Percentiles rank a stretch among this genome's conserved stretches.
phyloP scores from a whole-genome alignment of 805 yeast species.

The Blastobotrys parvus region DNA sequence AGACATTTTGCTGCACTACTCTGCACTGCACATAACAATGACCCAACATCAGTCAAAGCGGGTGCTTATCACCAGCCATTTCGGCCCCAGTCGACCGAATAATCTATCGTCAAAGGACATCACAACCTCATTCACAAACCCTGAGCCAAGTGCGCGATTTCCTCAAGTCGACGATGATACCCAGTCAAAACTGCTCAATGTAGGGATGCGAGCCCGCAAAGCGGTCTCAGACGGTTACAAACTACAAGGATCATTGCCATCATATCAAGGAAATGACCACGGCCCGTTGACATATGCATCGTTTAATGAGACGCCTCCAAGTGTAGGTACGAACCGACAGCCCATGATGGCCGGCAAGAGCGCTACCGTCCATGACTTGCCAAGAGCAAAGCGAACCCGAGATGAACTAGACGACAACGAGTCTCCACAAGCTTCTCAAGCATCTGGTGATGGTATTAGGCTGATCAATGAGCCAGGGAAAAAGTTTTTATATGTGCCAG shows the following conservation, averaged over 20 bases:
- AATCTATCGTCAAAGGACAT: not conserved
- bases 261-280: slow-evolving; percentile 18
- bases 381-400: slow-evolving; percentile 5
- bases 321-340: not conserved
- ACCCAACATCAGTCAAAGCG: slow-evolving; percentile 7
- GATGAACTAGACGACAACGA: slow-evolving; percentile 6
- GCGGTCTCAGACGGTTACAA: slow-evolving; percentile 27
- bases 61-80: slow-evolving; percentile 10
- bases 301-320: not conserved
- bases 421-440: slow-evolving; percentile 70
- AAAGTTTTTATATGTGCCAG: not conserved
- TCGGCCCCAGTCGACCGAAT: not conserved
- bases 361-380: not conserved
- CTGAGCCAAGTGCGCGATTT: not conserved
- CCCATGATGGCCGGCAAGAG: not conserved
- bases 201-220: slow-evolving; percentile 24
- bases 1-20: too few relatives aligned
- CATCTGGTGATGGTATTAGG: too few relatives aligned
- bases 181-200: slow-evolving; percentile 17
- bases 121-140: not conserved
- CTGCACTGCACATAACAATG: too few relatives aligned
- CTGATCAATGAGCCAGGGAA: not conserved
- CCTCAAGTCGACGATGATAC: slow-evolving; percentile 14
- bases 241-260: slow-evolving; percentile 19
- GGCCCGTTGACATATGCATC: slow-evolving; percentile 14